Evolutionary conservation across 768 basidiomycete genomes (phyloP).

Genomic region (Mycena amicta): DNA sequence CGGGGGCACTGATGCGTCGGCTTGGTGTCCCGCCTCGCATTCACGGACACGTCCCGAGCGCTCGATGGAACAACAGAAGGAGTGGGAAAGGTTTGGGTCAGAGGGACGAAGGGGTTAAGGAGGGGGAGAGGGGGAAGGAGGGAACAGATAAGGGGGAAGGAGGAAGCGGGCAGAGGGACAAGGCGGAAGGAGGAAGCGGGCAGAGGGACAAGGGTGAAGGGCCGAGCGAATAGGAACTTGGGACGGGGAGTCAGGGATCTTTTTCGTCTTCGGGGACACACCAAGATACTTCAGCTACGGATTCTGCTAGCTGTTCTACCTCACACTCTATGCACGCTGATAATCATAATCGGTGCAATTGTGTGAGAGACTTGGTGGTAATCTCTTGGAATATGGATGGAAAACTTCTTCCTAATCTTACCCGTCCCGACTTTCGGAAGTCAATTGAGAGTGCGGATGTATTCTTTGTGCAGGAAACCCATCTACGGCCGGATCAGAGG

Average conservation of each 20-base stretch:
- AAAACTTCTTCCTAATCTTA: neutral
- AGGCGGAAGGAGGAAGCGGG: too few species aligned
- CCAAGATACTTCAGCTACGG: neutral
- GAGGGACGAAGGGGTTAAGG: too few species aligned
- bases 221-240: neutral
- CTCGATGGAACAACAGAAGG: too few species aligned
- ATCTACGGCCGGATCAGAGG: neutral
- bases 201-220: too few species aligned
- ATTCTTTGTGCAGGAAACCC: constrained; percentile 1
- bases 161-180: too few species aligned
- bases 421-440: neutral
- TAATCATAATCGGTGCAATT: neutral
- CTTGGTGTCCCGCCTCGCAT: too few species aligned
- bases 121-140: too few species aligned
- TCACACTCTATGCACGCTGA: neutral
- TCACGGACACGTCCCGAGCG: too few species aligned
- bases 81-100: too few species aligned
- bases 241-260: neutral
- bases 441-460: neutral
- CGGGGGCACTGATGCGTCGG: too few species aligned
- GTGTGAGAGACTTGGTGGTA: neutral
- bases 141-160: too few species aligned
- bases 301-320: neutral
- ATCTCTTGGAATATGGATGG: constrained; percentile 1
- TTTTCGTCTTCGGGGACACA: neutral